phyloP scores from a whole-genome alignment of 805 yeast genomes.

The Tetrapisispora fleetii region DNA sequence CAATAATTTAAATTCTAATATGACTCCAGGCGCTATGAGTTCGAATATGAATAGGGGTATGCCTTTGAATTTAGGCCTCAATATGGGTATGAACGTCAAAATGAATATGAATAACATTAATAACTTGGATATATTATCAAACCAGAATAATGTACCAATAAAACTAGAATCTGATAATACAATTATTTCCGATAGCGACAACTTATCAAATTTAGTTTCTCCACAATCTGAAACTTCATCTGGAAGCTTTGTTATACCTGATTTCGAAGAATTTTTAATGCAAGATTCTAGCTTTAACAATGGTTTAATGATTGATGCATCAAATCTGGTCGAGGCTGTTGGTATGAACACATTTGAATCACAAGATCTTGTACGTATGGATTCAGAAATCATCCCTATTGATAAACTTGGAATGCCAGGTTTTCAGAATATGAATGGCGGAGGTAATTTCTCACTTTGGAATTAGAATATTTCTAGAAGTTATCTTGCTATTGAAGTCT shows the following conservation, averaged over 20 bases:
- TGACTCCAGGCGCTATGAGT: neutral
- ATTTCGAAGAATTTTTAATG: constrained; percentile 28
- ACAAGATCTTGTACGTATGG: constrained; percentile 11
- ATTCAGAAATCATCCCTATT: constrained; percentile 20
- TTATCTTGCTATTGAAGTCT: neutral
- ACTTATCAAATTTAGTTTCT: constrained; percentile 6
- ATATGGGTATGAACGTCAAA: neutral
- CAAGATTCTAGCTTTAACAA: constrained; percentile 25
- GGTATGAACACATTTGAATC: constrained; percentile 18
- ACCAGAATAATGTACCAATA: neutral
- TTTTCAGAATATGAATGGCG: constrained; percentile 15
- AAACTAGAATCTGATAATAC: neutral
- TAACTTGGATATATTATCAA: neutral
- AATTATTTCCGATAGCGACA: neutral
- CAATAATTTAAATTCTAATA: neutral
- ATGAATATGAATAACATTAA: neutral
- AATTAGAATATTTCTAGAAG: constrained; percentile 7
- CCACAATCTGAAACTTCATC: constrained; percentile 18
- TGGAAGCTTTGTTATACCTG: constrained; percentile 20
- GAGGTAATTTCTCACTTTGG: constrained; percentile 24
- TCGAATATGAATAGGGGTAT: neutral
- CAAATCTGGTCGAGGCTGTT: constrained; percentile 26
- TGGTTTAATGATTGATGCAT: constrained; percentile 26
- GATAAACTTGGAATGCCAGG: constrained; percentile 25
- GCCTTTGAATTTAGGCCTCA: neutral